A percentile compares a stretch with the other conserved stretches of the same genome.
Evolutionary conservation across 2,329 filamentous ascomycete genomes (phyloP).

Genomic region (Trichoderma pleuroti): DNA sequence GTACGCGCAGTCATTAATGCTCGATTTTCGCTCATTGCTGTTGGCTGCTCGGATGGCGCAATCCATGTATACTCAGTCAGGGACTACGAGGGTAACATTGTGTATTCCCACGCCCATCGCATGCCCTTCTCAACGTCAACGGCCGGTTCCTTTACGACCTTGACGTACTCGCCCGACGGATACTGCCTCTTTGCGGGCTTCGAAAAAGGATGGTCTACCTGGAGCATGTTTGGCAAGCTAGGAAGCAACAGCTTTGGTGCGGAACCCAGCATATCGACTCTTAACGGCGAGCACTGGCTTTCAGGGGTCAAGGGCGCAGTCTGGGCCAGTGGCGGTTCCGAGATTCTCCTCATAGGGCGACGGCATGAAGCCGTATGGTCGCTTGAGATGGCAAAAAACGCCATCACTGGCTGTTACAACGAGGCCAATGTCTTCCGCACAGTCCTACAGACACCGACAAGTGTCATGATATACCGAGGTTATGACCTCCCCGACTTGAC

Average conservation of each 20-base stretch:
- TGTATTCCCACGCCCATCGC: conserved; percentile 73
- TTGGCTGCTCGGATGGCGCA: conserved; percentile 75
- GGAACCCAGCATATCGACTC: conserved; percentile 59
- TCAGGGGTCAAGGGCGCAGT: conserved; percentile 70
- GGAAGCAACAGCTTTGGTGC: conserved; percentile 78
- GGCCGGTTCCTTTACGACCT: conserved; percentile 67
- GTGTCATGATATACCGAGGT: conserved; percentile 87
- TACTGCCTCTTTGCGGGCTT: conserved; percentile 95
- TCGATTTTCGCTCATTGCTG: conserved; percentile 85
- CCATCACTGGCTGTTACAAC: conserved; percentile 87
- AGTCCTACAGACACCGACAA: conserved; percentile 81
- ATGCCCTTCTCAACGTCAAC: conserved; percentile 63
- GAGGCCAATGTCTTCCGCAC: conserved; percentile 88
- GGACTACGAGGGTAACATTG: conserved; percentile 91
- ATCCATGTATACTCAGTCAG: conserved; percentile 88
- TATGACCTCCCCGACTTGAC: conserved; percentile 89
- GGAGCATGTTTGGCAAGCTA: conserved; percentile 95
- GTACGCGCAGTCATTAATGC: conserved; percentile 83
- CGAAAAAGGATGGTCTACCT: conserved; percentile 87
- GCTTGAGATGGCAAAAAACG: conserved; percentile 88
- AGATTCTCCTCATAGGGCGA: conserved; percentile 71
- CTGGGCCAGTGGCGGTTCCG: conserved; percentile 85
- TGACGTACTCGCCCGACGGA: conserved; percentile 90
- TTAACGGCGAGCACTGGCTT: conserved; percentile 81
- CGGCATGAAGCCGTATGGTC: conserved; percentile 77